Conservation (phyloP, 2,329 filamentous ascomycete species). For the Epichloe scottii region DNA sequence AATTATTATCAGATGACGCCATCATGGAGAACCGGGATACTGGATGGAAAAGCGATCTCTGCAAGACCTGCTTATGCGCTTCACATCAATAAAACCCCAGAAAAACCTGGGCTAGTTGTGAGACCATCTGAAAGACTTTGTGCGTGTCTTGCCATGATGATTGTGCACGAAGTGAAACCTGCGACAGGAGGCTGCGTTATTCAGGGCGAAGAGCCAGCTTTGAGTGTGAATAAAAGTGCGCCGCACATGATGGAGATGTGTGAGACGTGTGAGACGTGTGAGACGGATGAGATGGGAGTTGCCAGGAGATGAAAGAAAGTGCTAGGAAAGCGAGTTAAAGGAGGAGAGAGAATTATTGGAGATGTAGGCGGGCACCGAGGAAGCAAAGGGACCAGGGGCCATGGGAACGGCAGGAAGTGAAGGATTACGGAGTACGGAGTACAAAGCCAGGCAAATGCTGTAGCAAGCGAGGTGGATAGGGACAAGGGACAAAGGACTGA, state of each 20-base stretch:
- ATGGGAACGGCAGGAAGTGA: too few relatives aligned
- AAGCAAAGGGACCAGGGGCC: too few relatives aligned
- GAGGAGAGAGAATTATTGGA: neutral
- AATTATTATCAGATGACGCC: conserved; percentile 1
- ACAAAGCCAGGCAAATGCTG: too few relatives aligned
- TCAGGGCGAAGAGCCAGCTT: neutral
- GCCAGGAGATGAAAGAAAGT: neutral
- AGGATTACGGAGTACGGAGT: too few relatives aligned
- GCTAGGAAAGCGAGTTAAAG: neutral
- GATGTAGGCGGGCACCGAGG: too few relatives aligned
- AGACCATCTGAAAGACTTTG: neutral
- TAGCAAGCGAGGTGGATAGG: too few relatives aligned
- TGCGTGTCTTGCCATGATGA: neutral
- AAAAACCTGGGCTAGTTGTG: neutral
- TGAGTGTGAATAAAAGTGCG: neutral
- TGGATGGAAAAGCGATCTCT: conserved; percentile 1
- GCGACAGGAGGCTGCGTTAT: neutral
- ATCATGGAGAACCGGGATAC: conserved; percentile 1
- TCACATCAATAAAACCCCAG: neutral
- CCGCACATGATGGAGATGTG: neutral
- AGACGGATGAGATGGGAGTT: neutral
- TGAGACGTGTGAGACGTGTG: too few relatives aligned
- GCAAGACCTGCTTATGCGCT: conserved; percentile 2
- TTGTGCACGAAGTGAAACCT: neutral
- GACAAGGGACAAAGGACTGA: too few relatives aligned